A percentile compares a stretch with the other conserved stretches of the same genome.
These are phyloP conservation scores for Saturnispora diversa DNA, from an alignment of 805 yeast species.

Conservation along the genomic window DNA sequence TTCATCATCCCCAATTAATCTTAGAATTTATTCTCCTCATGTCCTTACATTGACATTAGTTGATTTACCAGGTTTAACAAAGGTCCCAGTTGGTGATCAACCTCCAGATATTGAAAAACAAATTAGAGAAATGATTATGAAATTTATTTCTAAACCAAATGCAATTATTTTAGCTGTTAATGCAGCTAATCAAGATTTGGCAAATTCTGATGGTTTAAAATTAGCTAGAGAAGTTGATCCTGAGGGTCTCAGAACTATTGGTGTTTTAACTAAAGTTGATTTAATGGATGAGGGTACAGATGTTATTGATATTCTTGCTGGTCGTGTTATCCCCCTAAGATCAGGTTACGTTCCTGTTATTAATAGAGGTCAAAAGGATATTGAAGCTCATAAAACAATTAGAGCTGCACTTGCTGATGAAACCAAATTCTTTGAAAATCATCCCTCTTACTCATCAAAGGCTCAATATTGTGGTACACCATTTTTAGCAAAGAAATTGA, in stretches of 20 bases:
- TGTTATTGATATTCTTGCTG: constrained; percentile 90
- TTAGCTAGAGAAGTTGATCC: constrained; percentile 98
- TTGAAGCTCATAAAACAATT: constrained; percentile 79
- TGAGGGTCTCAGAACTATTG: constrained; percentile 90
- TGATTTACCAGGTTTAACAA: constrained; percentile 94
- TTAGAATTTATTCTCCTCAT: constrained; percentile 88
- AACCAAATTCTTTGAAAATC: constrained; percentile 72
- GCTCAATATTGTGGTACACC: constrained; percentile 99
- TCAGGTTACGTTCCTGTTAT: constrained; percentile 96
- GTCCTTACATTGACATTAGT: constrained; percentile 90
- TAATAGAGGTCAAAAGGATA: constrained; percentile 95
- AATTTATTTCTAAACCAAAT: constrained; percentile 90
- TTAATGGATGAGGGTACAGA: constrained; percentile 98
- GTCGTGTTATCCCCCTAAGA: constrained; percentile 89
- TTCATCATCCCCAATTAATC: constrained; percentile 84
- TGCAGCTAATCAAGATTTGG: constrained; percentile 94
- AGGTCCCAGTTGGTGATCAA: constrained; percentile 98
- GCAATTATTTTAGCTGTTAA: constrained; percentile 92
- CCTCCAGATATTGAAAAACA: constrained; percentile 95
- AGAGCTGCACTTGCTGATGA: constrained; percentile 82
- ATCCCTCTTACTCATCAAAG: constrained; percentile 84
- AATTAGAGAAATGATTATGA: constrained; percentile 86
- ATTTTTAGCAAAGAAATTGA: constrained; percentile 84
- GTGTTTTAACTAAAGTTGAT: constrained; percentile 93
- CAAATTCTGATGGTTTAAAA: constrained; percentile 93